Evolutionary conservation across 1,284 basidiomycete genomes (phyloP).

Genomic region (Butyriboletus appendiculatus): DNA sequence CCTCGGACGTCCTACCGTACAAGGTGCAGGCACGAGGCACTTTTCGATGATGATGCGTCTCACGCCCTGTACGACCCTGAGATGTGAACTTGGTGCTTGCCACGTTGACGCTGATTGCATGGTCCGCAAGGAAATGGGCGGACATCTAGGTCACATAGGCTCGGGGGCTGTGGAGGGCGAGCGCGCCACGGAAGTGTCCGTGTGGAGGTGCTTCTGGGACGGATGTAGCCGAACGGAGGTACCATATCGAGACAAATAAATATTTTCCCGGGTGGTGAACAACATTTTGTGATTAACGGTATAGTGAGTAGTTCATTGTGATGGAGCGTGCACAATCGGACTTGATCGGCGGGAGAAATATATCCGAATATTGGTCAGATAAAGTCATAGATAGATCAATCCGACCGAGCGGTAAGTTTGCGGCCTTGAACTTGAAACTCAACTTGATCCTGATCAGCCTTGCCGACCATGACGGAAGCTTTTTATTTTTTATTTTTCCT

Average conservation of each 20-base stretch:
- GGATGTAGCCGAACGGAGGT: conserved; percentile 31
- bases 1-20: conserved; percentile 37
- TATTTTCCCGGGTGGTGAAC: conserved; percentile 8
- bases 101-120: neutral
- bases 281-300: conserved; percentile 5
- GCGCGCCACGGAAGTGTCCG: conserved; percentile 28
- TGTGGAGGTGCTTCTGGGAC: conserved; percentile 22
- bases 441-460: conserved; percentile 32
- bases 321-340: conserved; percentile 32
- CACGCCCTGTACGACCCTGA: conserved; percentile 33
- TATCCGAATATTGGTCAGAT: conserved; percentile 28
- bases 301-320: conserved; percentile 21
- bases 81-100: conserved; percentile 4
- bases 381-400: conserved; percentile 36
- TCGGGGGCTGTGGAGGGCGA: too few species aligned
- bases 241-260: conserved; percentile 21
- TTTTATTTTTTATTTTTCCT: conserved; percentile 23
- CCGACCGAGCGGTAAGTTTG: conserved; percentile 32
- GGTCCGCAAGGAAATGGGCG: neutral
- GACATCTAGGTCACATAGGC: neutral
- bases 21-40: conserved; percentile 35
- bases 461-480: conserved; percentile 34
- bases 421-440: conserved; percentile 36
- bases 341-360: conserved; percentile 37
- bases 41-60: conserved; percentile 21